Conservation (phyloP, 306 rosid species). For the Begonia peltatifolia region DNA sequence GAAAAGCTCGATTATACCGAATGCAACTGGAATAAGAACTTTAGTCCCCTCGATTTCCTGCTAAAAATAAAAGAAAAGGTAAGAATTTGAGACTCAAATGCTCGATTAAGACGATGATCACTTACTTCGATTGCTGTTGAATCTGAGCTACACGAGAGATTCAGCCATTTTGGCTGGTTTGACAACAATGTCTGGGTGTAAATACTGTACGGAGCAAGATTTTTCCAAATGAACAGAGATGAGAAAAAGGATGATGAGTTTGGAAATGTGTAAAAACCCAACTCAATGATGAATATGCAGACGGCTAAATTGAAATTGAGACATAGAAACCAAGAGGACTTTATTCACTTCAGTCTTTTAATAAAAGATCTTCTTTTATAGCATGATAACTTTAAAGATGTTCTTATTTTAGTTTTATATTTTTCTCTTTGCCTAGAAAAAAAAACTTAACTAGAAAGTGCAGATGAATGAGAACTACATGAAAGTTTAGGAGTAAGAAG, state of each 20-base stretch:
- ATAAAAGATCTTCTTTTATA: too few relatives aligned
- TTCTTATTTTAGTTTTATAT: too few relatives aligned
- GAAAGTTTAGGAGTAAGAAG: too few relatives aligned
- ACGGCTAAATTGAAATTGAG: background rate
- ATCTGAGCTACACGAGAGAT: slow-evolving; percentile 33
- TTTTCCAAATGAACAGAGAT: background rate
- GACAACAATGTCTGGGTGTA: slow-evolving; percentile 55
- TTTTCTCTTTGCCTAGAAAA: too few relatives aligned
- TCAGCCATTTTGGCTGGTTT: slow-evolving; percentile 65
- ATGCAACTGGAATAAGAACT: slow-evolving; percentile 63
- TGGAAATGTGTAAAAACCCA: too few relatives aligned
- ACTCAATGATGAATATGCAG: too few relatives aligned
- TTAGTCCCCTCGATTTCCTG: slow-evolving; percentile 68
- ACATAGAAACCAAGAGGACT: too few relatives aligned
- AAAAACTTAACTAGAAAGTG: too few relatives aligned
- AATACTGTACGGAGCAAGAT: slow-evolving; percentile 24
- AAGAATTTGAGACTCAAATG: too few relatives aligned
- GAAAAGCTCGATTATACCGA: slow-evolving; percentile 68
- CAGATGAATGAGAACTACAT: too few relatives aligned
- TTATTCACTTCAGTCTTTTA: too few relatives aligned
- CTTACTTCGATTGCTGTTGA: slow-evolving; percentile 37
- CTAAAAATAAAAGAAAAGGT: background rate
- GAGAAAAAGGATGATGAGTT: background rate
- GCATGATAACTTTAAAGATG: too few relatives aligned
- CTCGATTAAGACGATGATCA: background rate